phyloP scores from a whole-genome alignment of 2,329 filamentous ascomycete genomes.

The Exophiala xenobiotica region DNA sequence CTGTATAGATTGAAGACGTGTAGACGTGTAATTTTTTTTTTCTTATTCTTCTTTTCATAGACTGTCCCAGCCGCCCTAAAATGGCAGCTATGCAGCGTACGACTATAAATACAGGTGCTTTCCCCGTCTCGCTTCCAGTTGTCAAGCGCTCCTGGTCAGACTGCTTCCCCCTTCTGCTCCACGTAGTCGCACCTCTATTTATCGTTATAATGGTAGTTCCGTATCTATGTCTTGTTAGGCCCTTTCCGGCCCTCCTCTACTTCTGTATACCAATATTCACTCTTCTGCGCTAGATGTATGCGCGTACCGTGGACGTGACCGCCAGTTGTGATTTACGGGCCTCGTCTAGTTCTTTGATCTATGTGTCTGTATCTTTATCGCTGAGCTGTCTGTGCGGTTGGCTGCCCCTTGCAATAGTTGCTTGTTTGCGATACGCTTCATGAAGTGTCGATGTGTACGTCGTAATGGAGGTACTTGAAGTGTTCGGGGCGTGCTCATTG shows the following conservation, averaged over 20 bases:
- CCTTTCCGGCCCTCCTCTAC: background rate
- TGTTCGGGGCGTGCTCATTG: conserved; percentile 7
- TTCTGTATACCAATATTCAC: background rate
- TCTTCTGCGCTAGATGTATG: background rate
- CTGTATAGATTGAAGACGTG: too few relatives aligned
- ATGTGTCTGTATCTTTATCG: background rate
- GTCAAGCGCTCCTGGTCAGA: too few relatives aligned
- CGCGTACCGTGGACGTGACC: background rate
- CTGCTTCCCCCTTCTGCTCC: too few relatives aligned
- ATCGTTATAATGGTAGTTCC: background rate
- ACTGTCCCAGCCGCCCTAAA: background rate
- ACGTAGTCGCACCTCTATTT: too few relatives aligned
- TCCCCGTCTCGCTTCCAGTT: too few relatives aligned
- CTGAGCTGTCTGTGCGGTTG: background rate
- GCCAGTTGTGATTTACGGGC: background rate
- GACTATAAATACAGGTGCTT: background rate
- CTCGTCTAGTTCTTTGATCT: background rate
- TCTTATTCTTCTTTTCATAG: too few relatives aligned
- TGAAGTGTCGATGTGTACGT: conserved; percentile 11
- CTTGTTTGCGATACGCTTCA: conserved; percentile 4
- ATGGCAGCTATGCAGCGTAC: background rate
- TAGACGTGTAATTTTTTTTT: too few relatives aligned
- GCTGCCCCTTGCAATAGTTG: conserved; percentile 1
- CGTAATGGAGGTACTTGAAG: conserved; percentile 3
- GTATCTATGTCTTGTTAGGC: background rate